Base-by-base conservation (phyloP, 306 rosid genomes). In the Cicer pinnatifidum region DNA sequence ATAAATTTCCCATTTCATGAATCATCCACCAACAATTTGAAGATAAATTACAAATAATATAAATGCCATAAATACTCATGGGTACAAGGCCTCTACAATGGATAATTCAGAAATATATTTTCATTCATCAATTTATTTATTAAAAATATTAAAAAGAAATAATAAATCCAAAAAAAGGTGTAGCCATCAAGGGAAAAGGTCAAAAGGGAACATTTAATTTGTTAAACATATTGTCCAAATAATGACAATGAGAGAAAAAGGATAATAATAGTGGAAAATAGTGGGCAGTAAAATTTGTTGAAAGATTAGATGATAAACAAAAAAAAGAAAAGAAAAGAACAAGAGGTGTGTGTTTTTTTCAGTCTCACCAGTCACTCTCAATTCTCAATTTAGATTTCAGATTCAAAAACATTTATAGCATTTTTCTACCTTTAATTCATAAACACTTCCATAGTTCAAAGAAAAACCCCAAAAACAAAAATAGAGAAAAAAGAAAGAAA, bases 281-380 rank as follows among this genome's bases (percentile, higher is more conserved):
- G 78, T 66, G 56, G 79, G 67, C 67, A 77, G 85, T 77, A 72
- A 77, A 77, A 77, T 9, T 48, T 9, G 72, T 43, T 58, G 57
- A 6, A 33, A 71, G 72, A 58, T 53, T 66, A 59, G 76, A 69
- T 53, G 77, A 82, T 82, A 78, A 78, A 62, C 60, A 39, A 52
- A 59, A n/a, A 7, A 16, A 52, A 75, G 52, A 63, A 3, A 39
- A 52, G 43, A n/a, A 66, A 8, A 7, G 28, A 52, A 75, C 52
- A 63, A 47, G 75, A 53, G 58, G 81, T 73, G 54, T 65, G 43
- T 19, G 70, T 17, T 39, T 74, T 68, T 78, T 59, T 48, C 78
- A 69, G 10, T 68, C 77, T 68, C 82, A 73, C 53, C 35, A n/a
- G 80, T 73, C 85, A 54, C 80, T 77, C 69, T 82, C 80, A 77